Percentiles rank a stretch among this genome's conserved stretches.
phyloP scores from a whole-genome alignment of 1,284 basidiomycete genomes.

The Rhodotorula sp. region DNA sequence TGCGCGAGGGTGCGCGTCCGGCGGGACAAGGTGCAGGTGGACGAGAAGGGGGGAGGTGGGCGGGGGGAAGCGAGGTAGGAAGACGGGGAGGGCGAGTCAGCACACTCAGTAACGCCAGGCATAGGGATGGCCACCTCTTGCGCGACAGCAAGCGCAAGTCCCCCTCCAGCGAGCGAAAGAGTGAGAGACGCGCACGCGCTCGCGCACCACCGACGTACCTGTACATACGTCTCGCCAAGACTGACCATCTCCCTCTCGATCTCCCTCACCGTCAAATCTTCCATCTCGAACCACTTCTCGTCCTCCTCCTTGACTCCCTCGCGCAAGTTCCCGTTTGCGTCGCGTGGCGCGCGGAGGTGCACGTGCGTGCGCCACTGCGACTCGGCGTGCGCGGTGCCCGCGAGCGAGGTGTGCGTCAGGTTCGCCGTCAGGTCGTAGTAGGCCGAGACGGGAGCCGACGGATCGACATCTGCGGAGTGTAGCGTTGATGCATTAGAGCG shows the following conservation, averaged over 20 bases:
- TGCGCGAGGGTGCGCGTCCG: neutral
- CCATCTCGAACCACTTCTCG: constrained; percentile 95
- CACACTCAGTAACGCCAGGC: too few species aligned
- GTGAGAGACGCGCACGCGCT: neutral
- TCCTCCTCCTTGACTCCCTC: constrained; percentile 60
- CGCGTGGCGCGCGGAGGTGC: constrained; percentile 55
- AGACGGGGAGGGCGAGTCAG: neutral
- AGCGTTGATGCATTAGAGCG: neutral
- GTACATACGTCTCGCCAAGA: constrained; percentile 90
- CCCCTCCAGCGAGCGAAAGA: neutral
- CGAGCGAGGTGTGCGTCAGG: constrained; percentile 63
- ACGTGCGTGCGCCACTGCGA: constrained; percentile 90
- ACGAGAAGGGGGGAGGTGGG: too few species aligned
- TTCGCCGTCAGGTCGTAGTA: constrained; percentile 95
- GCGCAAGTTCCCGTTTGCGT: constrained; percentile 47
- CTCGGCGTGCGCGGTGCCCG: constrained; percentile 84
- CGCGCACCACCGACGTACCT: constrained; percentile 69
- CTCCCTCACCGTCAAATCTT: constrained; percentile 95
- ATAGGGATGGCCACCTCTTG: too few species aligned
- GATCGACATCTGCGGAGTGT: constrained; percentile 68
- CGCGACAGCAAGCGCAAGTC: too few species aligned
- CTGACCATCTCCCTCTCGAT: constrained; percentile 97
- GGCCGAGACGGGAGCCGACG: constrained; percentile 63
- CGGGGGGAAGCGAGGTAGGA: neutral
- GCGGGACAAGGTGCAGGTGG: too few species aligned